A percentile compares a stretch with the other conserved stretches of the same genome.
phyloP scores from a whole-genome alignment of 345 rosid genomes.

The Syzygium aromaticum region DNA sequence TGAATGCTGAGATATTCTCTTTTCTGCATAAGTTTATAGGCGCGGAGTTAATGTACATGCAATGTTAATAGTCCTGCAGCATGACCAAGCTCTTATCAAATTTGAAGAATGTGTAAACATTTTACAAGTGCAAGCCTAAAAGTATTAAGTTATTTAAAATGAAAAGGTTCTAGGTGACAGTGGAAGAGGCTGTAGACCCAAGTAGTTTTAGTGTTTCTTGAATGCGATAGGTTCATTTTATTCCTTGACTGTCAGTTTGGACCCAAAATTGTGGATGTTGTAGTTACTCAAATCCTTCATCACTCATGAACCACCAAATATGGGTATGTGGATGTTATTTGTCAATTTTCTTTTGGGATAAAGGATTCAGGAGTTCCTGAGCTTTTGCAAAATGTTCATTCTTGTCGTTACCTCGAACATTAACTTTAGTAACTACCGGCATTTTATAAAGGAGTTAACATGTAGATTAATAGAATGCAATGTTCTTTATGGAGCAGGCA shows the following conservation, averaged over 20 bases:
- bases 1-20: not conserved
- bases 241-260: not conserved
- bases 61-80: not conserved
- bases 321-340: not conserved
- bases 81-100: not conserved
- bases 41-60: not conserved
- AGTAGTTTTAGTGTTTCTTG: not conserved
- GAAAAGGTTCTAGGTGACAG: not conserved
- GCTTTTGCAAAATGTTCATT: not conserved
- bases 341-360: not conserved
- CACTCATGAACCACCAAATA: not conserved
- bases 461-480: not conserved
- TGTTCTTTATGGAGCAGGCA: conserved; percentile 19
- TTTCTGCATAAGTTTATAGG: not conserved
- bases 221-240: not conserved
- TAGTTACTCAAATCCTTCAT: not conserved
- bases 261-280: not conserved
- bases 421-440: not conserved
- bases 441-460: not conserved
- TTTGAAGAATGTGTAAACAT: not conserved
- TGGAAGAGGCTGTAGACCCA: not conserved
- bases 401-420: not conserved
- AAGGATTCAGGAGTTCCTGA: not conserved
- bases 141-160: not conserved
- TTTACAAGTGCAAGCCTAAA: not conserved